Evolutionary conservation across 352 stramenopile genomes (phyloP).

Genomic region (Phytophthora pini): DNA sequence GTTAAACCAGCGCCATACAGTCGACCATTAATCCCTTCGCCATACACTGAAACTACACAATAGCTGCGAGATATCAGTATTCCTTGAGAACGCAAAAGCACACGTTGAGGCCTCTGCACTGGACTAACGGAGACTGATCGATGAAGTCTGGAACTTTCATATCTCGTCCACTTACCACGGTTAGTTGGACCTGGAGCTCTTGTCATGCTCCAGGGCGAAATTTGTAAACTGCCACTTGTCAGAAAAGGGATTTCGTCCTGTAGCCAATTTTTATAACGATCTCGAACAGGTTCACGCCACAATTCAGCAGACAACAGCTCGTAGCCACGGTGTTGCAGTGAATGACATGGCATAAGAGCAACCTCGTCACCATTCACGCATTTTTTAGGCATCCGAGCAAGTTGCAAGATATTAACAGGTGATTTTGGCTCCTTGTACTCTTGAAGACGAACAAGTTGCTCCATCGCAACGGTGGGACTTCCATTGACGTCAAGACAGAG

Average conservation of each 20-base stretch:
- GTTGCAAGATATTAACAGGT: constrained; percentile 44
- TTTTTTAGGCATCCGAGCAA: constrained; percentile 58
- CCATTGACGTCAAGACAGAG: constrained; percentile 46
- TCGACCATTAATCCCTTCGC: constrained; percentile 61
- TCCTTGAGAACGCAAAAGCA: constrained; percentile 57
- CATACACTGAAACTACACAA: constrained; percentile 65
- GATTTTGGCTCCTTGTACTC: constrained; percentile 33
- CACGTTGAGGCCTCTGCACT: constrained; percentile 24
- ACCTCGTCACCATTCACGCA: constrained; percentile 58
- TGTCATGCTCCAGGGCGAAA: constrained; percentile 47
- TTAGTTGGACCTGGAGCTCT: constrained; percentile 23
- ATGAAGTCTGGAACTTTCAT: constrained; percentile 44
- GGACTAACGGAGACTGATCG: constrained; percentile 8
- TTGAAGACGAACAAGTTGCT: constrained; percentile 63
- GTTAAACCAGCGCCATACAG: constrained; percentile 58
- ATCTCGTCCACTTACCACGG: constrained; percentile 59
- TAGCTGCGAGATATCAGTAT: constrained; percentile 67
- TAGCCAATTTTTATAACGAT: constrained; percentile 66
- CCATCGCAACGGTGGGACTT: constrained; percentile 28
- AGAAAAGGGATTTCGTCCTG: constrained; percentile 58
- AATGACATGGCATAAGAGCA: constrained; percentile 79
- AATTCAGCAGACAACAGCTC: constrained; percentile 40
- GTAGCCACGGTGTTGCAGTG: constrained; percentile 49
- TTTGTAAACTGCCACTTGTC: constrained; percentile 14
- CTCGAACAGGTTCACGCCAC: constrained; percentile 63